A percentile compares a stretch with the other conserved stretches of the same genome.
Evolutionary conservation across 345 rosid species (phyloP).

Genomic region (Dimocarpus longan): DNA sequence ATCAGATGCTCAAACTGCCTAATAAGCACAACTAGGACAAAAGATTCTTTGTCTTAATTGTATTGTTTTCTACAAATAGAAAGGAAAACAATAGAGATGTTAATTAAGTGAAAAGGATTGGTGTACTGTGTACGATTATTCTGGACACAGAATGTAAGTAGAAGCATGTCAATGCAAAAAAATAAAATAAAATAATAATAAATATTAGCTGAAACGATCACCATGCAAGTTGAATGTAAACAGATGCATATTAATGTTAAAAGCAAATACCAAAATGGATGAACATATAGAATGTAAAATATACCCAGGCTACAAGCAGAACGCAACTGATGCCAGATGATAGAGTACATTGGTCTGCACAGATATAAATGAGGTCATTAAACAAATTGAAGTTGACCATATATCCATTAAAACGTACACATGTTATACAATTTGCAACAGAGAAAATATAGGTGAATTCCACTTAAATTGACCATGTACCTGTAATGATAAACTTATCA

Average conservation of each 20-base stretch:
- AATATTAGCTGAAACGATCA: background rate
- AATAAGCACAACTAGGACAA: background rate
- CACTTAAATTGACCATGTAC: slow-evolving; percentile 29
- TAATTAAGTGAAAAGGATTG: no score
- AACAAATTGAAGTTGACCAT: background rate
- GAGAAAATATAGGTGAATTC: background rate
- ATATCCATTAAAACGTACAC: background rate
- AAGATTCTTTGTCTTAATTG: background rate
- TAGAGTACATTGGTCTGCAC: slow-evolving; percentile 89
- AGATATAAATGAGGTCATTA: background rate
- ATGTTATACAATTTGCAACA: background rate
- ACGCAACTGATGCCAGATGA: slow-evolving; percentile 91
- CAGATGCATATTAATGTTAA: background rate
- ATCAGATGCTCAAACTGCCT: background rate
- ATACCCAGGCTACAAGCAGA: slow-evolving; percentile 97
- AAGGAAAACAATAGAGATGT: background rate
- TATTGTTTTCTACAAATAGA: background rate
- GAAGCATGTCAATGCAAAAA: background rate
- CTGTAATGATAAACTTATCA: slow-evolving; percentile 88
- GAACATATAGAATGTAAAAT: slow-evolving; percentile 36
- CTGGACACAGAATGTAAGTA: background rate
- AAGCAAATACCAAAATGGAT: background rate
- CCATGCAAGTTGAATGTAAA: background rate
- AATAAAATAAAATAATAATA: background rate
- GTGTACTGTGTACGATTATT: background rate